These are phyloP conservation scores for Polytrichum formosum DNA, from an alignment of 225 moss, liverwort and hornwort genomes.

Conservation along the genomic window DNA sequence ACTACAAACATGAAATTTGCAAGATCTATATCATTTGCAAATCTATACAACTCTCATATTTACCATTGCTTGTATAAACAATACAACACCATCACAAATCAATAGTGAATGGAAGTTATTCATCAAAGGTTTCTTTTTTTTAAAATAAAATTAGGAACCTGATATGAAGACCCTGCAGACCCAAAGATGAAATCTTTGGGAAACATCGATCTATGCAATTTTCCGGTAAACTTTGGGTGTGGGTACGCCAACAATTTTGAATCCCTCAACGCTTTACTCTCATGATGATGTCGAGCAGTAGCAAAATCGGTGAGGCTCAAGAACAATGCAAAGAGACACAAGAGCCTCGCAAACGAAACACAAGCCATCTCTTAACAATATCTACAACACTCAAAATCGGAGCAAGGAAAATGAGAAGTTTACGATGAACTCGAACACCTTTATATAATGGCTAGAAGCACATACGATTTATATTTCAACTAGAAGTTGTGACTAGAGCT, in stretches of 20 bases:
- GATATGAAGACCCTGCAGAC: constrained; percentile 37
- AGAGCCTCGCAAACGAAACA: no score
- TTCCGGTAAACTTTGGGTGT: constrained; percentile 10
- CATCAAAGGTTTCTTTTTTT: neutral
- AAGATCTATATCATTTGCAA: neutral
- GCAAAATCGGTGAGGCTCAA: no score
- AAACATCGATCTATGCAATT: constrained; percentile 24
- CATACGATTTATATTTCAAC: no score
- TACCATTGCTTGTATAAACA: neutral
- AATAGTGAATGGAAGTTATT: neutral
- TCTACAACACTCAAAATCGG: no score
- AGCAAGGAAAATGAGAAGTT: no score
- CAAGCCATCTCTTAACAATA: no score
- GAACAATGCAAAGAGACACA: no score
- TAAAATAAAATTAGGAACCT: constrained; percentile 4
- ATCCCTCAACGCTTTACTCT: neutral
- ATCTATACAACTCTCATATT: no score
- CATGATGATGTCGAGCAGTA: neutral
- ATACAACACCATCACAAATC: no score
- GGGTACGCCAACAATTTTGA: constrained; percentile 29
- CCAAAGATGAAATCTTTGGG: constrained; percentile 40
- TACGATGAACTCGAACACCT: no score
- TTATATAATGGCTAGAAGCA: no score
- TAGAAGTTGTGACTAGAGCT: no score
- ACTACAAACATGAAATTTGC: constrained; percentile 2